Base-by-base conservation (phyloP, 768 basidiomycete genomes). In the Gymnopilus dilepis region DNA sequence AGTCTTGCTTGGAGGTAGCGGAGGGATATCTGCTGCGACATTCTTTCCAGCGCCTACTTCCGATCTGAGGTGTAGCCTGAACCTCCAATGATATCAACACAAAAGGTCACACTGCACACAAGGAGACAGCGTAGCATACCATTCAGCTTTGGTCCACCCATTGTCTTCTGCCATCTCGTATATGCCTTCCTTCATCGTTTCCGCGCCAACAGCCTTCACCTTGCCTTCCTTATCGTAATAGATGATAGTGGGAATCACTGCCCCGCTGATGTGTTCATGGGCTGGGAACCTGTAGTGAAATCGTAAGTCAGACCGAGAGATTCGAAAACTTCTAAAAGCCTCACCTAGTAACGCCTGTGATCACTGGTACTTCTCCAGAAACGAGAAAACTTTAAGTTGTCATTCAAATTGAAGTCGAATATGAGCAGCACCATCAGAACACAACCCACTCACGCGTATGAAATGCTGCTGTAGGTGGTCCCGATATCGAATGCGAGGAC, bases 91-190 rank as follows among this genome's bases (percentile, higher is more conserved):
- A 26, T 1, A 24, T 15, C 6, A 21, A 9, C 50, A 17, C 15
- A 21, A 26, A 13, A 26, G 21, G 28, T 13, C 52, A 17, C 26
- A 17, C 12, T 7, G 26, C 4, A 7, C 4, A 2, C 1, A 6
- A 17, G 43, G 34, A 34, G 12, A 4, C n/a, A 15, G n/a, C 41
- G 54, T 17, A 33, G 34, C 60, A 21, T 24, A 83, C 84, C 84
- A 84, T 70, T 83, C 82, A 1, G 78, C 78, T 59, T 80, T 84
- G 38, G 73, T 65, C 81, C 81, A 85, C n/a, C 75, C 74, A 58
- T 82, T 76, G 0, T 82, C 79, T 28, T 78, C 78, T 1, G 82
- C 81, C 55, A 34, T 66, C 59, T 82, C 80, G 11, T 77, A 66
- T 3, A 76, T 71, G 22, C 75, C 73, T 52, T 80, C 81, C 41